Evolutionary conservation across 1,284 basidiomycete species (phyloP).

Genomic region (Megacollybia platyphylla): DNA sequence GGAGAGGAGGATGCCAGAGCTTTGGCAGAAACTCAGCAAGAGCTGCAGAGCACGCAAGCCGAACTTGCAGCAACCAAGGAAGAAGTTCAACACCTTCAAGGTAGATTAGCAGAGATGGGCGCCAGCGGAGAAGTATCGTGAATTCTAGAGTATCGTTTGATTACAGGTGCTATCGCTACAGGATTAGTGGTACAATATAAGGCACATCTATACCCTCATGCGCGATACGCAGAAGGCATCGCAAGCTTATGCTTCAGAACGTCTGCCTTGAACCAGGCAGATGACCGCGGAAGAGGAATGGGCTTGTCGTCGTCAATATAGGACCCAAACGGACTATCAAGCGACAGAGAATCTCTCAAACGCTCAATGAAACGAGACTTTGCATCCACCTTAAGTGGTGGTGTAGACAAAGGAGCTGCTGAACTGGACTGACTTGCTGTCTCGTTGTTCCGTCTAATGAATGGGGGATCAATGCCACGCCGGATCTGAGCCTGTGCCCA

Average conservation of each 20-base stretch:
- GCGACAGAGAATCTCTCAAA: conserved; percentile 20
- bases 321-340: conserved; percentile 25
- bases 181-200: not conserved
- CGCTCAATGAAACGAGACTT: conserved; percentile 26
- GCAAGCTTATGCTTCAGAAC: conserved; percentile 11
- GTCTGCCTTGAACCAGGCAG: conserved; percentile 46
- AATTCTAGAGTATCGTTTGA: conserved; percentile 1
- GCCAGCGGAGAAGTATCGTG: too few species aligned
- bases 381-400: conserved; percentile 11
- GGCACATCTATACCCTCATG: too few species aligned
- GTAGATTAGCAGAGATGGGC: conserved; percentile 12
- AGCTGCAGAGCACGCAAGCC: conserved; percentile 29
- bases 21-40: conserved; percentile 30
- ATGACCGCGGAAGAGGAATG: conserved; percentile 34
- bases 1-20: conserved; percentile 37
- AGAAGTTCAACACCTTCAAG: conserved; percentile 25
- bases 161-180: not conserved
- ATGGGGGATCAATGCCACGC: conserved; percentile 39
- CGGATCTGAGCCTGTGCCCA: conserved; percentile 31
- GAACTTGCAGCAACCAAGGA: conserved; percentile 19
- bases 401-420: conserved; percentile 8
- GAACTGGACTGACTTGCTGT: conserved; percentile 2
- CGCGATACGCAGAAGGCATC: not conserved
- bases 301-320: conserved; percentile 39
- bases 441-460: conserved; percentile 11